Conservation (phyloP, 140 eudicot genomes). For the Flaveria floridana region DNA sequence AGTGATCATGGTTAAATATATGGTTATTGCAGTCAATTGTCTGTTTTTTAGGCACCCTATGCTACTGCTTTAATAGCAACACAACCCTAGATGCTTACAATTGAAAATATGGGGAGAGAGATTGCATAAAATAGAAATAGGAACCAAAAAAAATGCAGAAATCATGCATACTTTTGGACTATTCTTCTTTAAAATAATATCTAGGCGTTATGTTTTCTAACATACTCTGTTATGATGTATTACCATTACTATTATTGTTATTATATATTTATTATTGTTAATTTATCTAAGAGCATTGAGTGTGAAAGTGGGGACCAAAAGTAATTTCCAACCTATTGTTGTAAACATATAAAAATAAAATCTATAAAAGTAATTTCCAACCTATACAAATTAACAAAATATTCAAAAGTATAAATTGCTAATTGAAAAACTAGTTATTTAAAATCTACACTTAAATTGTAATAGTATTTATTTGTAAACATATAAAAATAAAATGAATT, state of each 20-base stretch:
- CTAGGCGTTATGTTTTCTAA: conserved; percentile 34
- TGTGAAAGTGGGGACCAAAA: conserved; percentile 35
- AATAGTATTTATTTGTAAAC: too few species aligned
- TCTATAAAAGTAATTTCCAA: too few species aligned
- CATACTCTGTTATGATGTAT: conserved; percentile 25
- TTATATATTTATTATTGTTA: neutral
- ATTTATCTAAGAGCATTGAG: conserved; percentile 18
- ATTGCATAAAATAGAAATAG: conserved; percentile 15
- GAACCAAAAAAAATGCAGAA: conserved; percentile 32
- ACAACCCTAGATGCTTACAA: conserved; percentile 4
- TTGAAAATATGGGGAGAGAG: neutral
- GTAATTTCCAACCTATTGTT: neutral
- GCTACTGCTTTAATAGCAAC: conserved; percentile 2
- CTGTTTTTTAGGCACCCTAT: neutral
- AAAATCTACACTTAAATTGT: neutral
- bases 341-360: too few species aligned
- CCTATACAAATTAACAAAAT: too few species aligned
- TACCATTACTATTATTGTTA: neutral
- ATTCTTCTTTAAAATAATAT: conserved; percentile 17
- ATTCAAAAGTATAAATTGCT: too few species aligned
- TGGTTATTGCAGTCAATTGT: too few species aligned
- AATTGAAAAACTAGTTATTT: neutral
- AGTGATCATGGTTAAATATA: too few species aligned
- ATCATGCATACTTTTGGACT: conserved; percentile 34
- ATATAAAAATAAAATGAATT: neutral